phyloP scores from a whole-genome alignment of 352 stramenopile genomes.

The Phytophthora rubi region DNA sequence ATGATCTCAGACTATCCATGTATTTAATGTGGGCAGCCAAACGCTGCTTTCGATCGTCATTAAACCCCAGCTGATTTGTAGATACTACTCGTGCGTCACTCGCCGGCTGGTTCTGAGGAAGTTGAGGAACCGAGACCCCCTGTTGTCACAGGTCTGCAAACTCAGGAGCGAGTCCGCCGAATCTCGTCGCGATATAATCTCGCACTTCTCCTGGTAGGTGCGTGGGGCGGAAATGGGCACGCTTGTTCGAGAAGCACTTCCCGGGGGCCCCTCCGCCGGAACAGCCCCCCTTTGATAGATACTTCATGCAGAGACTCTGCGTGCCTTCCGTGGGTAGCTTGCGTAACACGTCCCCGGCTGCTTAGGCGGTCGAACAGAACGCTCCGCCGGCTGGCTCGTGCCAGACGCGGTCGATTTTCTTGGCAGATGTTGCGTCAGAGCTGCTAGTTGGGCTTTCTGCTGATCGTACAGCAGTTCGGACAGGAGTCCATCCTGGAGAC shows the following conservation, averaged over 20 bases:
- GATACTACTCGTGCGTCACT: too few relatives aligned
- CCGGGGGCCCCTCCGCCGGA: neutral
- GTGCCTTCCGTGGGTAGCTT: neutral
- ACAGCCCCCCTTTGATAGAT: slow-evolving; percentile 9
- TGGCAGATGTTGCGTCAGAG: too few relatives aligned
- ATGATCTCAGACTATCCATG: neutral
- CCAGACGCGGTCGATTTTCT: too few relatives aligned
- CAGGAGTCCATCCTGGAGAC: too few relatives aligned
- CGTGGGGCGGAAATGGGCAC: neutral
- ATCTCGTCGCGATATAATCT: too few relatives aligned
- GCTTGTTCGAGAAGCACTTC: neutral
- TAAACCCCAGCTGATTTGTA: too few relatives aligned
- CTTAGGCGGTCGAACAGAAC: too few relatives aligned
- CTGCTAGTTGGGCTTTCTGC: too few relatives aligned
- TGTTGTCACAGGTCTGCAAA: slow-evolving; percentile 1
- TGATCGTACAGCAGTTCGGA: too few relatives aligned
- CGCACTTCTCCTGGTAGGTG: neutral
- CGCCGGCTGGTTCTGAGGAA: too few relatives aligned
- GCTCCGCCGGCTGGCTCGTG: too few relatives aligned
- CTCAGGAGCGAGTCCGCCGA: neutral
- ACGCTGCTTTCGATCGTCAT: neutral
- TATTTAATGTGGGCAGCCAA: neutral
- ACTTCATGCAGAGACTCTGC: neutral
- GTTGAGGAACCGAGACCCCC: neutral
- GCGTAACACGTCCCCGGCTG: neutral